Evolutionary conservation across 257 asterid species (phyloP).

Genomic region (Gynochthodes officinalis): DNA sequence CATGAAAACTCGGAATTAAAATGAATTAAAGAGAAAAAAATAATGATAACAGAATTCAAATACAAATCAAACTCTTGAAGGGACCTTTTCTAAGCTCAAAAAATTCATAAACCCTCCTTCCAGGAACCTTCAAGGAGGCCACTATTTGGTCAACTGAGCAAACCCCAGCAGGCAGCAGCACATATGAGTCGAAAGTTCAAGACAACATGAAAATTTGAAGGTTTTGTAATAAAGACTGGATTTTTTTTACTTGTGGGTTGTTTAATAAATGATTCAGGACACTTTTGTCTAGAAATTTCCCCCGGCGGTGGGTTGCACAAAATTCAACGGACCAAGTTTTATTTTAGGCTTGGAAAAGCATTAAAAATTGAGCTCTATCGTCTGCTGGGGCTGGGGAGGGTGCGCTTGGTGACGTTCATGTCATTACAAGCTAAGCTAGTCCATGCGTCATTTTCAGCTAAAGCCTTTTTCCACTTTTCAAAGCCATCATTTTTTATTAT

Average conservation of each 20-base stretch:
- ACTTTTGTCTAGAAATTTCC: slow-evolving; percentile 31
- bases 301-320: slow-evolving; percentile 30
- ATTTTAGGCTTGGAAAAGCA: slow-evolving; percentile 12
- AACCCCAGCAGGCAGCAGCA: slow-evolving; percentile 9
- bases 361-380: slow-evolving; percentile 9
- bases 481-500: slow-evolving; percentile 37
- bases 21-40: slow-evolving; percentile 1
- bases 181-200: slow-evolving; percentile 11
- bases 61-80: slow-evolving; percentile 34
- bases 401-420: slow-evolving; percentile 54
- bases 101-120: slow-evolving; percentile 33
- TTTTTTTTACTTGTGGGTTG: slow-evolving; percentile 20
- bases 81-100: slow-evolving; percentile 12
- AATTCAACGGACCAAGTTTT: slow-evolving; percentile 42
- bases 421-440: slow-evolving; percentile 45
- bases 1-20: slow-evolving; percentile 25
- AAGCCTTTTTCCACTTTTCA: slow-evolving; percentile 50
- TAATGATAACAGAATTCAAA: slow-evolving; percentile 26
- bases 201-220: slow-evolving; percentile 14
- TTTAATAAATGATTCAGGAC: slow-evolving; percentile 20
- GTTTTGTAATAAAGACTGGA: slow-evolving; percentile 15
- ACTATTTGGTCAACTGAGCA: slow-evolving; percentile 16
- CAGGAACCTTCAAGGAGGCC: slow-evolving; percentile 2
- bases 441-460: slow-evolving; percentile 56
- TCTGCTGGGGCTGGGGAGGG: slow-evolving; percentile 14